Evolutionary conservation across 306 rosid genomes (phyloP).

Genomic region (Mimosa pudica): DNA sequence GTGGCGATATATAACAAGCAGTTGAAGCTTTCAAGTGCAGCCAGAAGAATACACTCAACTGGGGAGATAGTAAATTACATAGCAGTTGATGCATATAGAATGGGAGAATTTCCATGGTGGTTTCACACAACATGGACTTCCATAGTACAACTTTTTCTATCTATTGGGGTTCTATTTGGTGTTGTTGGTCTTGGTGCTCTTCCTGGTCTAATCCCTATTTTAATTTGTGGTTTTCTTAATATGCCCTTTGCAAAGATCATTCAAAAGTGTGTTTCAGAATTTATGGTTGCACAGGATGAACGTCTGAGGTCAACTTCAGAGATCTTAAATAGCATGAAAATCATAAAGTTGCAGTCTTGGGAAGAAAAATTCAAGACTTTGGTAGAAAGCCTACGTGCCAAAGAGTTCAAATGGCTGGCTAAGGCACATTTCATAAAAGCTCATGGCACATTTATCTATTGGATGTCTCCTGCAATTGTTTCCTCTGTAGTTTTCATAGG

Average conservation of each 20-base stretch:
- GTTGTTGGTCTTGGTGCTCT: slow-evolving; percentile 74
- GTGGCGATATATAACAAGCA: slow-evolving; percentile 73
- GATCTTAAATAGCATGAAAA: slow-evolving; percentile 73
- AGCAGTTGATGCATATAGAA: slow-evolving; percentile 78
- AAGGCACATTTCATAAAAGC: slow-evolving; percentile 48
- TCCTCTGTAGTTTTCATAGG: slow-evolving; percentile 65
- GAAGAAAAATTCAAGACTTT: slow-evolving; percentile 62
- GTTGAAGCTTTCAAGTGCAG: slow-evolving; percentile 66
- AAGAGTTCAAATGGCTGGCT: slow-evolving; percentile 69
- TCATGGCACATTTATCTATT: slow-evolving; percentile 52
- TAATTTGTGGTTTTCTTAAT: slow-evolving; percentile 62
- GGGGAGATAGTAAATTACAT: slow-evolving; percentile 83
- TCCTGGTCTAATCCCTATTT: slow-evolving; percentile 59
- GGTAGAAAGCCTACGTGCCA: slow-evolving; percentile 46
- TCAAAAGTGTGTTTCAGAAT: slow-evolving; percentile 60
- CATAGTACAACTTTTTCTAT: slow-evolving; percentile 47
- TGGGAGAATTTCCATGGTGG: slow-evolving; percentile 93
- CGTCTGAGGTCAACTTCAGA: slow-evolving; percentile 77
- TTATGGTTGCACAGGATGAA: slow-evolving; percentile 76
- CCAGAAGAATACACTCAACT: slow-evolving; percentile 62
- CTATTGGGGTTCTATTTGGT: slow-evolving; percentile 51
- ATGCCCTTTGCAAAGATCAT: slow-evolving; percentile 62
- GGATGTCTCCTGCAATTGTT: slow-evolving; percentile 72
- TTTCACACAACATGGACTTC: slow-evolving; percentile 58
- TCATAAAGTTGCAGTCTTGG: slow-evolving; percentile 86